Percentiles rank a stretch among this genome's conserved stretches.
These are phyloP conservation scores for Nannizziopsis arthrosporioides DNA, from an alignment of 2,329 filamentous ascomycete species.

Conservation along the genomic window DNA sequence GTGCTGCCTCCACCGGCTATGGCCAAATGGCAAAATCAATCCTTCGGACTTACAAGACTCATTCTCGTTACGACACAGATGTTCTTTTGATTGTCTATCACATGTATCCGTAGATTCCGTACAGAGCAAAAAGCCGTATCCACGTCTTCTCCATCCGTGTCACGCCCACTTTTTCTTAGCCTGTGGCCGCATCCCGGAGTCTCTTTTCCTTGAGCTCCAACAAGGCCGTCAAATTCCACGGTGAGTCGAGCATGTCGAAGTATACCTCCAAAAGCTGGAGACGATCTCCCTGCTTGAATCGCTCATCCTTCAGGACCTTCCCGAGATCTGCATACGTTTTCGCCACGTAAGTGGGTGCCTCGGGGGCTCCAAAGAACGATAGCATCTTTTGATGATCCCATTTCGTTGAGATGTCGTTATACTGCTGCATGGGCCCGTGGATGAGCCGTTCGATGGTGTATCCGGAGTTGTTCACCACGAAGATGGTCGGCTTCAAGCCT, in stretches of 20 bases:
- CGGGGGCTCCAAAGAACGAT: conserved; percentile 18
- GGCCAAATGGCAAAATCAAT: no score
- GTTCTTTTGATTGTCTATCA: no score
- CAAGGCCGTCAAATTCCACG: conserved; percentile 14
- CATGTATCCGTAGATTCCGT: no score
- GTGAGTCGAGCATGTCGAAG: conserved; percentile 15
- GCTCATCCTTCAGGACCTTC: conserved; percentile 12
- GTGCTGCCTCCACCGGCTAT: no score
- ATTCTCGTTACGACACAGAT: no score
- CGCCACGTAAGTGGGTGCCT: conserved; percentile 12
- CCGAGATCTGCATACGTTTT: conserved; percentile 14
- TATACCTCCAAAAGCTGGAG: conserved; percentile 14
- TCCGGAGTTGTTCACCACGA: conserved; percentile 22
- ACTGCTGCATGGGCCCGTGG: conserved; percentile 19
- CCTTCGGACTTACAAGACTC: no score
- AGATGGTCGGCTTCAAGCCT: conserved; percentile 18
- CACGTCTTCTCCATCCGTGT: no score
- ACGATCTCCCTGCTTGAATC: conserved; percentile 11
- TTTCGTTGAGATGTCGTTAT: conserved; percentile 20
- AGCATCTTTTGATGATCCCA: conserved; percentile 21
- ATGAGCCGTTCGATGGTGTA: conserved; percentile 23
- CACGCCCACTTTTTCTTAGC: no score
- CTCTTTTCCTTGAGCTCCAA: conserved; percentile 14
- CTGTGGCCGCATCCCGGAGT: conserved; percentile 4
- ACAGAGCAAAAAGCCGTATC: no score